Evolutionary conservation across 768 basidiomycete species (phyloP).

Genomic region (Mycena rosella): DNA sequence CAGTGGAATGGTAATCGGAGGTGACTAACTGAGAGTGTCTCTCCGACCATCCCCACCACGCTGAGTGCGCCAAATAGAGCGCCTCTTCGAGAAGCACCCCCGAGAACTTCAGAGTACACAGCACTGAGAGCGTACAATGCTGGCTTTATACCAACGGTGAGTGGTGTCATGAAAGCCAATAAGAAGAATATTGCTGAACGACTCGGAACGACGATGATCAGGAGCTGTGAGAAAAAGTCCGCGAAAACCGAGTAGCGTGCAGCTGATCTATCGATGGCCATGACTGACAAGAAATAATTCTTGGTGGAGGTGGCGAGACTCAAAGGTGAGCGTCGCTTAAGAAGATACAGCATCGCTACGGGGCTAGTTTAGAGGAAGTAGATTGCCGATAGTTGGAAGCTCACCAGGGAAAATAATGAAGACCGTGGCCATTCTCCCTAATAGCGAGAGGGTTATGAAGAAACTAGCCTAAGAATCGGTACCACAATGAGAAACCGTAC

Average conservation of each 20-base stretch:
- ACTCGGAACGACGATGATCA: conserved; percentile 19
- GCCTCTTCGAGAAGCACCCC: conserved; percentile 22
- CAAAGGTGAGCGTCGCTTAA: conserved; percentile 31
- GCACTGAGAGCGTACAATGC: conserved; percentile 30
- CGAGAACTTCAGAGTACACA: conserved; percentile 19
- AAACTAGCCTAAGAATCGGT: neutral
- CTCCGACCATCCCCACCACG: conserved; percentile 28
- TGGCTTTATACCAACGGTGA: conserved; percentile 30
- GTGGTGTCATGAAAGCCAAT: conserved; percentile 23
- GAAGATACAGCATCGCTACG: conserved; percentile 26
- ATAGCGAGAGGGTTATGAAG: conserved; percentile 12
- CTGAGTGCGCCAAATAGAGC: conserved; percentile 29
- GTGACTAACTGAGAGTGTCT: conserved; percentile 30
- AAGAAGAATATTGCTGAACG: conserved; percentile 22
- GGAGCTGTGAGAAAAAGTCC: conserved; percentile 25
- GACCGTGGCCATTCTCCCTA: conserved; percentile 24
- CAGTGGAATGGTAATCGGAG: neutral
- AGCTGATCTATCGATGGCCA: conserved; percentile 25
- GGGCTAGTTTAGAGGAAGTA: neutral
- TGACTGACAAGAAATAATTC: conserved; percentile 31
- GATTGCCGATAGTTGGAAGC: neutral
- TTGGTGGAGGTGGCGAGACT: conserved; percentile 31
- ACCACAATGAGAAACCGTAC: neutral
- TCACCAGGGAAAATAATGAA: conserved; percentile 30
- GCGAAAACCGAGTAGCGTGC: conserved; percentile 23